phyloP scores from a whole-genome alignment of 306 rosid species.

The Abrus pulchellus region DNA sequence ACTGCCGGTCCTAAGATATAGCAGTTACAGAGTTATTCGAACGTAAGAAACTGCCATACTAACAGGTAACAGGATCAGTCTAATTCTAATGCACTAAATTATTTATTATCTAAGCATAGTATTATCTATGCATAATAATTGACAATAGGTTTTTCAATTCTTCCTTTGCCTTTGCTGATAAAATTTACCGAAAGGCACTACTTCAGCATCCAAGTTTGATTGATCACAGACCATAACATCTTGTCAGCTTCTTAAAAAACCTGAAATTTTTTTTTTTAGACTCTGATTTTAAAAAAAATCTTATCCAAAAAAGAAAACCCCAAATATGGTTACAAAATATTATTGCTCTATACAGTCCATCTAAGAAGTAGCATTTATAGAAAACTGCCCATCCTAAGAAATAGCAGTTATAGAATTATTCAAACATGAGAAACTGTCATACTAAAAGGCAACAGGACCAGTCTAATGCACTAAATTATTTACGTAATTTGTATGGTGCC shows the following conservation, averaged over 20 bases:
- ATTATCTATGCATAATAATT: background rate
- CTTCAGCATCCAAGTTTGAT: conserved; percentile 8
- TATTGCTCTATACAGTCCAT: background rate
- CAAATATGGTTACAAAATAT: background rate
- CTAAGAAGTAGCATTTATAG: background rate
- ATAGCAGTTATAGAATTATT: background rate
- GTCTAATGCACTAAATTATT: background rate
- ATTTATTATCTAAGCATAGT: background rate
- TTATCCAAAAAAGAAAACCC: background rate
- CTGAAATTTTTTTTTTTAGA: too few relatives aligned
- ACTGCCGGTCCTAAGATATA: background rate
- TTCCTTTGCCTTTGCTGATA: background rate
- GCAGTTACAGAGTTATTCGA: background rate
- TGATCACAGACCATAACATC: background rate
- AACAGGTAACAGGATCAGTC: background rate
- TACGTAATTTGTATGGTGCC: too few relatives aligned
- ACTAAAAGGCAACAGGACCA: background rate
- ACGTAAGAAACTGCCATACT: background rate
- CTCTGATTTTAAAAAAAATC: too few relatives aligned
- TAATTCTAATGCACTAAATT: background rate
- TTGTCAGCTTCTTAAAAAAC: background rate
- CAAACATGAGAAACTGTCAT: background rate
- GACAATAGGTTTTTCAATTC: background rate
- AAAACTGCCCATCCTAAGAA: background rate
- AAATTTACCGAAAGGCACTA: background rate